Percentiles rank a stretch among this genome's conserved stretches.
phyloP scores from a whole-genome alignment of 768 basidiomycete genomes.

The Filobasidium floriforme region DNA sequence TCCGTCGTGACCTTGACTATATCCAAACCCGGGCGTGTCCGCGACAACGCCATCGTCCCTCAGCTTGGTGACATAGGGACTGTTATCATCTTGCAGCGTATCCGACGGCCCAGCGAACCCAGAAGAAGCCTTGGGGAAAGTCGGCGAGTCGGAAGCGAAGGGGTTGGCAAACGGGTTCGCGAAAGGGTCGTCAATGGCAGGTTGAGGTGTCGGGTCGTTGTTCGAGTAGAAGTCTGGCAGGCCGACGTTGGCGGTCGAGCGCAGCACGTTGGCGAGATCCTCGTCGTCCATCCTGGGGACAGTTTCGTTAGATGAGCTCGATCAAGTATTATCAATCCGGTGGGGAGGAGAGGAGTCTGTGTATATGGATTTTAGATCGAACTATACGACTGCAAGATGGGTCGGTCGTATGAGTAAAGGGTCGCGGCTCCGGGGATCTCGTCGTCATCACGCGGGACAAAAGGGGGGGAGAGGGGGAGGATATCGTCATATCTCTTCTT shows the following conservation, averaged over 20 bases:
- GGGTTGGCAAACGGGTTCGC: constrained; percentile 23
- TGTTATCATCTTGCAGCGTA: neutral
- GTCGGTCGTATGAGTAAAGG: too few species aligned
- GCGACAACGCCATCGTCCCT: neutral
- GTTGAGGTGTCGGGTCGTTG: neutral
- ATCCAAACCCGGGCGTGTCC: neutral
- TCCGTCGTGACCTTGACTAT: neutral
- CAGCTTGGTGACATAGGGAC: neutral
- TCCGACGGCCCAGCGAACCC: neutral
- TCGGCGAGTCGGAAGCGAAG: constrained; percentile 17
- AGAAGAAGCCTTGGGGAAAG: neutral
- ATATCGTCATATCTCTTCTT: too few species aligned
- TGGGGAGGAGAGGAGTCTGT: too few species aligned
- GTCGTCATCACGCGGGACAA: neutral
- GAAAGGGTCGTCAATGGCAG: constrained; percentile 14
- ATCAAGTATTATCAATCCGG: too few species aligned
- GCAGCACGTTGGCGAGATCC: constrained; percentile 11
- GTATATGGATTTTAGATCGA: too few species aligned
- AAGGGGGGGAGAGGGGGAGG: constrained; percentile 4
- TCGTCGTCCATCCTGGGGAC: constrained; percentile 11
- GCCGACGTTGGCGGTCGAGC: neutral
- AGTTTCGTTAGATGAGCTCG: too few species aligned
- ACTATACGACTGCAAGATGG: too few species aligned
- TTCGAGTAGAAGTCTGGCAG: constrained; percentile 8
- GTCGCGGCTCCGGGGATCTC: too few species aligned